Base-by-base conservation (phyloP, 2,329 filamentous ascomycete genomes). In the Exophiala dermatitidis region DNA sequence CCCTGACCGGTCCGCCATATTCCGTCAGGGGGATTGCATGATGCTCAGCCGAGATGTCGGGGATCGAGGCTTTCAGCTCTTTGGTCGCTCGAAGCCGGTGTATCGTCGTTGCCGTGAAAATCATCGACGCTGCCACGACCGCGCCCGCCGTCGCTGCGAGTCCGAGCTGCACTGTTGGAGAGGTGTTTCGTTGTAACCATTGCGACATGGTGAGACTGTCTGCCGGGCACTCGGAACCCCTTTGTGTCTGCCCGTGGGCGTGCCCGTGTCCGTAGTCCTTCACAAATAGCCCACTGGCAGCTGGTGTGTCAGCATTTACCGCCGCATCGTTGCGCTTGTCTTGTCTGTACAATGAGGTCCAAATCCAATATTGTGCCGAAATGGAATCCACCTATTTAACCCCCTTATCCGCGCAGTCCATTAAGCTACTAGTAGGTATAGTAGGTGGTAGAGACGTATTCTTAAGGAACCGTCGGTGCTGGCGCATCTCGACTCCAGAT, bases 11-110 rank as follows among this genome's bases (percentile, higher is more conserved):
- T 1, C 48, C 66, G 3, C 77, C 77, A 60, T 73, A 78, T 59
- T 77, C 71, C 50, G 75, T 77, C 53, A 79, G 71, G 71, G 76
- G 70, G 62, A 47, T 41, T 8, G 61, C 56, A 26, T 50, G 53
- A 34, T 63, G 60, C 1, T 58, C 44, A 28, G 36, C 34, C 5
- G 61, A 62, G 29, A 60, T 28, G 8, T 56, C 46, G 26, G 61
- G 61, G 57, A 85, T 84, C 1, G 80, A 82, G 41, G 75, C 76
- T 62, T 84, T 84, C 53, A 85, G 64, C 46, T 80, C 72, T 51
- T 77, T 70, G 26, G 83, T 74, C 46, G 74, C 76, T 60, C 78
- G 77, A 63, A 74, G 74, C 53, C 78, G 72, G 59, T 72, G 74
- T 34, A 78, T 72, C 50, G 78, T 73, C 64, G 83, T 80, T 49